Percentiles rank a stretch among this genome's conserved stretches.
phyloP scores from a whole-genome alignment of 208 protist species.

The Leishmania tropica region DNA sequence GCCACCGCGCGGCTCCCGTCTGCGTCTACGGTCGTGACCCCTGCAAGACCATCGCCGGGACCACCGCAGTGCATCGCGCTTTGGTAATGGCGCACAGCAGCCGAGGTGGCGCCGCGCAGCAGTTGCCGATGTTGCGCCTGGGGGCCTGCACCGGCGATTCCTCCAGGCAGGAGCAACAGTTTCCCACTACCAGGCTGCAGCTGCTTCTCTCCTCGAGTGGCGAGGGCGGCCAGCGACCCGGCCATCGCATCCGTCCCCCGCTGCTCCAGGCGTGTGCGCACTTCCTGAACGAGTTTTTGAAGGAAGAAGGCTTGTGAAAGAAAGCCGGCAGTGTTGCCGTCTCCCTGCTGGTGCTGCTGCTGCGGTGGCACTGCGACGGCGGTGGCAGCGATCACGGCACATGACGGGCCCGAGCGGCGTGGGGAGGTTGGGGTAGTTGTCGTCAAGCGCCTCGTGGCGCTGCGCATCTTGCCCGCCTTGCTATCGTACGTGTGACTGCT shows the following conservation, averaged over 20 bases:
- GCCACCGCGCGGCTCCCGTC: background rate
- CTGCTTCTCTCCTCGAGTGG: conserved; percentile 5
- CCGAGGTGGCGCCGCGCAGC: conserved; percentile 4
- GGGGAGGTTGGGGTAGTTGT: background rate
- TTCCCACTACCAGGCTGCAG: background rate
- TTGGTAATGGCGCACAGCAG: conserved; percentile 27
- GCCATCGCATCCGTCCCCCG: conserved; percentile 24
- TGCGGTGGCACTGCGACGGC: background rate
- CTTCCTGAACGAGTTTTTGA: conserved; percentile 29
- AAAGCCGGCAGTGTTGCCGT: conserved; percentile 21
- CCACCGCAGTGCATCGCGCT: conserved; percentile 14
- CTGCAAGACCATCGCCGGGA: conserved; percentile 9
- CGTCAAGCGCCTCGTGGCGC: background rate
- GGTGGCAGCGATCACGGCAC: background rate
- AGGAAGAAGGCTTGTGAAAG: conserved; percentile 28
- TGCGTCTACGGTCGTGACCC: conserved; percentile 1
- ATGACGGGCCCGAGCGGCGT: background rate
- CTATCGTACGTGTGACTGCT: background rate
- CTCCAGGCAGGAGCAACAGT: conserved; percentile 6
- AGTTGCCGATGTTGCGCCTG: conserved; percentile 10
- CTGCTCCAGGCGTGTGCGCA: conserved; percentile 24
- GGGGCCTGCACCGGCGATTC: background rate
- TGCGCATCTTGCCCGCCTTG: background rate
- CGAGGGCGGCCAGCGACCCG: conserved; percentile 17
- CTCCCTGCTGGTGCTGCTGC: conserved; percentile 6